Base-by-base conservation (phyloP, 495 filamentous ascomycete species). In the Staphylotrichum tortipilum region DNA sequence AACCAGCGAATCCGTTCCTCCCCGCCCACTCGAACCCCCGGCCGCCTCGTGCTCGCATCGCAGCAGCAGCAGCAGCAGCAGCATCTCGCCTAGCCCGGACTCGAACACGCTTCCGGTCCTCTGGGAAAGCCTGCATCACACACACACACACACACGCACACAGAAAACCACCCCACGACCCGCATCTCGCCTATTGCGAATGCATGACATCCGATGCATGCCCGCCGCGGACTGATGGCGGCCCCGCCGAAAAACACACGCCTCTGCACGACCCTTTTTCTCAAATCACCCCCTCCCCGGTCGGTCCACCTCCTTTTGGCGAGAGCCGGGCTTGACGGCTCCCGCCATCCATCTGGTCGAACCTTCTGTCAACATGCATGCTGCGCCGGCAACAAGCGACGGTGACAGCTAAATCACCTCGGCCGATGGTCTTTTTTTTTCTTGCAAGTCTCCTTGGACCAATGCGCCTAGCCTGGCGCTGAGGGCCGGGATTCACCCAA, bases 101-200 rank as follows among this genome's bases (percentile, higher is more conserved):
- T 45, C 38, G 47, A 34, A 45, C 45, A 52, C 54, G 56, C 53
- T 61, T 57, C 58, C 58, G 53, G 58, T 42, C 44, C 46, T 57
- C 51, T 54, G 56, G 61, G 49, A 61, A 49, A 36, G 41, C 14
- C 34, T 41, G 38, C 22, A 18, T 51, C 35, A n/a, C 49, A 40
- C 52, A 44, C n/a, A n/a, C n/a, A n/a, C n/a, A n/a, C n/a, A n/a
- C n/a, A n/a, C n/a, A n/a, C n/a, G n/a, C n/a, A n/a, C n/a, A n/a
- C n/a, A n/a, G n/a, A n/a, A n/a, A n/a, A n/a, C n/a, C n/a, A 36
- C 38, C 49, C 54, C 39, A 49, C 44, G 49, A 24, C 43, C 49
- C 28, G 44, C 35, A 39, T 31, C 23, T 62, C 42, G 60, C 54
- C 52, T 55, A 52, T 41, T 51, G 47, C 38, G 26, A 31, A 33